Evolutionary conservation across 768 basidiomycete species (phyloP), one percentile per base, ranked within the genome.

Genomic region (Collybia sordida): DNA sequence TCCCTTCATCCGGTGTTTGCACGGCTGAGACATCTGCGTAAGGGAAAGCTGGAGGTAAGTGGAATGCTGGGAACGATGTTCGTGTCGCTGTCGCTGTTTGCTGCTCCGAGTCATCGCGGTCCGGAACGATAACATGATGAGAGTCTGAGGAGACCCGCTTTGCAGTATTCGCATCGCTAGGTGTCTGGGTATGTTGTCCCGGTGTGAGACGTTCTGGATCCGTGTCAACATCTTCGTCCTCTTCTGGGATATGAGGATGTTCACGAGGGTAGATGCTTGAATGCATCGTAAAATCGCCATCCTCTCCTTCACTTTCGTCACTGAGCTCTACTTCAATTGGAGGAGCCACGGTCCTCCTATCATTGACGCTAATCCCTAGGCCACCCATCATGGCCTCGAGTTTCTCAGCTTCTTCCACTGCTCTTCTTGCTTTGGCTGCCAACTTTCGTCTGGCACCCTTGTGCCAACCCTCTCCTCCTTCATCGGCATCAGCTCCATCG

Each of bases 221-320:
- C 11, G 54, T 57, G 23, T 67, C 74, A 15, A 72, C 78, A 0
- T 77, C 78, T 54, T 89, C 88, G 14, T 88, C 85, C 55, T 87
- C 87, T 62, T 90, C 88, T 17, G 80, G 71, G 21, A 88, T 89
- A 54, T 80, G 73, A 14, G 83, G 78, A 57, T 87, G 82, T 3
- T 70, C 70, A 42, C 78, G 67, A 45, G 69, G 68, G 42, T 71
- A 64, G 5, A 56, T 64, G 47, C 54, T 68, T 51, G 72, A 67
- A 65, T 56, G 69, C 36, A 62, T 61, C 37, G 73, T 70, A 52
- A 65, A 77, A 6, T 66, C 68, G 5, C 70, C 80, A 0, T 78
- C 80, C 48, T 88, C 86, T 18, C 59, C 76, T n/a, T 88, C 89
- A 55, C 88, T 89, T 63, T 90, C 88, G 62, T 90, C 90, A 56